Evolutionary conservation across 1,284 basidiomycete genomes (phyloP).

Genomic region (Melampsora larici-populina): DNA sequence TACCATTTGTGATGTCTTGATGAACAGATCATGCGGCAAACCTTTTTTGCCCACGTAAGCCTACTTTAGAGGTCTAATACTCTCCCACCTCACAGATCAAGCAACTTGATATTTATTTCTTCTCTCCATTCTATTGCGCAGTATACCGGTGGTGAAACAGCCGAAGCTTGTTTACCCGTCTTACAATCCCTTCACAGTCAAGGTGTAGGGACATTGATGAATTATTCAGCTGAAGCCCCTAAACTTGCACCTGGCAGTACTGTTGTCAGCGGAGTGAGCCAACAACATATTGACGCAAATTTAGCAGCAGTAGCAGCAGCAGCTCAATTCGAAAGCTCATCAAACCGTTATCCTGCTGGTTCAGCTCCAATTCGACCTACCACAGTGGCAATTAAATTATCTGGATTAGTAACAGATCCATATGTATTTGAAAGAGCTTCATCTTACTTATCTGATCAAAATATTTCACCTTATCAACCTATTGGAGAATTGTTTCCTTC

Average conservation of each 20-base stretch:
- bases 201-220: constrained; percentile 11
- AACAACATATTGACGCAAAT: constrained; percentile 14
- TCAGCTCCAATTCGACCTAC: constrained; percentile 25
- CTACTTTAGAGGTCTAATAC: background rate
- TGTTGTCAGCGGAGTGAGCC: background rate
- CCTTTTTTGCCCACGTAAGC: constrained; percentile 39
- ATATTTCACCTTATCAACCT: constrained; percentile 21
- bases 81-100: background rate
- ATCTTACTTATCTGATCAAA: background rate
- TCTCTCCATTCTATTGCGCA: background rate
- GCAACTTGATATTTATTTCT: background rate
- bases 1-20: background rate
- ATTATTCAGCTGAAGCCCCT: constrained; percentile 31
- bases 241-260: background rate
- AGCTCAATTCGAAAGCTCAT: background rate
- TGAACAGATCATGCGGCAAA: constrained; percentile 21
- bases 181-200: background rate
- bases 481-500: constrained; percentile 7
- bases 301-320: constrained; percentile 8
- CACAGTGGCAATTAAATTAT: constrained; percentile 31
- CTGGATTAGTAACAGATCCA: constrained; percentile 31
- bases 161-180: constrained; percentile 21
- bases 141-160: constrained; percentile 36
- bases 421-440: constrained; percentile 40
- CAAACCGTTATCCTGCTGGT: background rate